These are phyloP conservation scores for Platanthera guangdongensis DNA, from an alignment of 106 monocot genomes.

Conservation along the genomic window DNA sequence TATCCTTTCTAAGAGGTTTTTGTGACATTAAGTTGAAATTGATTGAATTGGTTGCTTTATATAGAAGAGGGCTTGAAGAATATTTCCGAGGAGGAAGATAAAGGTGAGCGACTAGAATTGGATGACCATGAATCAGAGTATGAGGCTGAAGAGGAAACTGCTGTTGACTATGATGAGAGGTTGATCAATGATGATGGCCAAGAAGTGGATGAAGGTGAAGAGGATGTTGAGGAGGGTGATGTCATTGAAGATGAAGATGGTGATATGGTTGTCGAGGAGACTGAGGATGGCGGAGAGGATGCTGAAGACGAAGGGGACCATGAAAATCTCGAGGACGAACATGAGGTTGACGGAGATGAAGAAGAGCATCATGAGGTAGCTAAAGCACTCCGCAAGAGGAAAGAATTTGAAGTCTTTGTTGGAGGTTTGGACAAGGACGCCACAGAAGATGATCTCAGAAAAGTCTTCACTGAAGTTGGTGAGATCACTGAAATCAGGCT, in stretches of 20 bases:
- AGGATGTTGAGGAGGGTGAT: constrained; percentile 32
- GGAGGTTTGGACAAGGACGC: constrained; percentile 89
- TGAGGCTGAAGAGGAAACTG: constrained; percentile 64
- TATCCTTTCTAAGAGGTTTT: not conserved
- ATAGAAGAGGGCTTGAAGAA: constrained; percentile 48
- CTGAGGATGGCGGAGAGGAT: constrained; percentile 44
- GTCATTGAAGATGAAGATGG: constrained; percentile 34
- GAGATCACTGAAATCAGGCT: constrained; percentile 71
- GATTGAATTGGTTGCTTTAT: constrained; percentile 6
- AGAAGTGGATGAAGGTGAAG: constrained; percentile 36
- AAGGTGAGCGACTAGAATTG: constrained; percentile 62
- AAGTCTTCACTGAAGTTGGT: constrained; percentile 73
- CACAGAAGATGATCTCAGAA: constrained; percentile 69
- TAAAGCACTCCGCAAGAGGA: constrained; percentile 68
- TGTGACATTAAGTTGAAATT: not conserved
- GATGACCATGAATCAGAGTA: constrained; percentile 76
- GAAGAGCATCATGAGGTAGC: constrained; percentile 68
- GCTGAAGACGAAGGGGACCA: constrained; percentile 58
- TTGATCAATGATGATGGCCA: constrained; percentile 45
- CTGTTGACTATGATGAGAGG: constrained; percentile 57
- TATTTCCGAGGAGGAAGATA: constrained; percentile 55
- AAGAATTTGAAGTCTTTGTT: constrained; percentile 98
- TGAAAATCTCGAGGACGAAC: constrained; percentile 36
- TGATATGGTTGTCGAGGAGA: constrained; percentile 39
- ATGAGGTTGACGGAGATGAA: constrained; percentile 41